Conservation (phyloP, 2,329 filamentous ascomycete species). For the Emericellopsis atlantica region DNA sequence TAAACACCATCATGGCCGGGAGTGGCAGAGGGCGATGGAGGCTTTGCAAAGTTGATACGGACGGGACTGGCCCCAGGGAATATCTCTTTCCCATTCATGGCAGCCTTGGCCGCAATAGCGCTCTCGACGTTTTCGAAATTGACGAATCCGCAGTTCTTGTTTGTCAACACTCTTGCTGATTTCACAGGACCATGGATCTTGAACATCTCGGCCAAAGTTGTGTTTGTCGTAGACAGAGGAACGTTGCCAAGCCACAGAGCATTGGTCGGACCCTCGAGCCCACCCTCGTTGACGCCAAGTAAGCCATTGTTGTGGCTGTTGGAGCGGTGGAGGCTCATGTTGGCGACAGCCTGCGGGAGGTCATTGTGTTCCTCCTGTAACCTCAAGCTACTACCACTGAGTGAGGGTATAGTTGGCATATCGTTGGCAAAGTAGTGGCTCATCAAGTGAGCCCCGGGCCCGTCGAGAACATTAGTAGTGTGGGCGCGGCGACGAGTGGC, state of each 20-base stretch:
- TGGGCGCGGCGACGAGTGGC: conserved; percentile 77
- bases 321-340: conserved; percentile 58
- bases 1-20: conserved; percentile 81
- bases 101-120: conserved; percentile 75
- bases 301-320: conserved; percentile 55
- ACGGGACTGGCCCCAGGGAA: conserved; percentile 94
- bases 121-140: conserved; percentile 91
- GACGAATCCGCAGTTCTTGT: conserved; percentile 98
- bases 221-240: conserved; percentile 90
- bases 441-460: conserved; percentile 52
- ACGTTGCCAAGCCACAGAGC: conserved; percentile 97
- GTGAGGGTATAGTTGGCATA: conserved; percentile 56
- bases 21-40: conserved; percentile 78
- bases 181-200: conserved; percentile 83
- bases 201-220: conserved; percentile 90
- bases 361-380: conserved; percentile 65
- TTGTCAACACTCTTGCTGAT: conserved; percentile 84
- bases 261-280: conserved; percentile 78
- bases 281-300: conserved; percentile 63
- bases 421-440: conserved; percentile 60
- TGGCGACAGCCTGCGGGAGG: conserved; percentile 69
- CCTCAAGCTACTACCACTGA: conserved; percentile 63
- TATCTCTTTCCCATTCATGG: conserved; percentile 93
- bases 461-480: conserved; percentile 84
- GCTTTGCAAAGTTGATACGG: conserved; percentile 94